Percentiles rank a stretch among this genome's conserved stretches.
phyloP scores from a whole-genome alignment of 345 rosid species.

The Hevea brasiliensis region DNA sequence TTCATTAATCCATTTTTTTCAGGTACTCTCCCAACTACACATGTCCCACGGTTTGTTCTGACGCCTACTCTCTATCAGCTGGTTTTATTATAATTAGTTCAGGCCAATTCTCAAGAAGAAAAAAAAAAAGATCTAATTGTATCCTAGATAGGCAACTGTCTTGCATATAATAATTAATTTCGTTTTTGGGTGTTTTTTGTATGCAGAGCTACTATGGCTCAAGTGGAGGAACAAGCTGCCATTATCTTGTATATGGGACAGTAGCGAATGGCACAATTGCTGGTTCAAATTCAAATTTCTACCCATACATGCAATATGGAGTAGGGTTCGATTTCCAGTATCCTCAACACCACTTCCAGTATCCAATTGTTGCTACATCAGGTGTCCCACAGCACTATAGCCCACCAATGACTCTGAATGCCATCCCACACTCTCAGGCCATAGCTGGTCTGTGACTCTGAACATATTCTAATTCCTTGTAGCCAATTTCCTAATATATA shows the following conservation, averaged over 20 bases:
- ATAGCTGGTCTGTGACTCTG: not conserved
- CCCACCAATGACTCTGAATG: not conserved
- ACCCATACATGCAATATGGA: conserved; percentile 10
- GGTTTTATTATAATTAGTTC: not conserved
- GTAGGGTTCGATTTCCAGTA: conserved; percentile 15
- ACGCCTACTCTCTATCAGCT: not conserved
- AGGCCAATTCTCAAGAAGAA: too few species aligned
- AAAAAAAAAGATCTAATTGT: too few species aligned
- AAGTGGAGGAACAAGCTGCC: conserved; percentile 12
- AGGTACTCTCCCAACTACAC: conserved; percentile 22
- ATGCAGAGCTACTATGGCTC: conserved; percentile 12
- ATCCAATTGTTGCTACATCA: not conserved
- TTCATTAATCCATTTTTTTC: not conserved
- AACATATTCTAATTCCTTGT: too few species aligned
- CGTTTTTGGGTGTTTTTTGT: too few species aligned
- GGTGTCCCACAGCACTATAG: not conserved
- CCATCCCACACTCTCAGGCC: not conserved
- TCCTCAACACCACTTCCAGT: conserved; percentile 19
- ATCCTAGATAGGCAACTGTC: too few species aligned
- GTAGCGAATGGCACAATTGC: too few species aligned
- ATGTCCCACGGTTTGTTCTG: conserved; percentile 14
- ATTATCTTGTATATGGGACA: conserved; percentile 8
- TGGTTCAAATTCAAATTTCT: conserved; percentile 5
- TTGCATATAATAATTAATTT: too few species aligned
- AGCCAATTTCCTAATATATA: not conserved